Evolutionary conservation across 1,284 basidiomycete species (phyloP).

Genomic region (Leccinum variabile): DNA sequence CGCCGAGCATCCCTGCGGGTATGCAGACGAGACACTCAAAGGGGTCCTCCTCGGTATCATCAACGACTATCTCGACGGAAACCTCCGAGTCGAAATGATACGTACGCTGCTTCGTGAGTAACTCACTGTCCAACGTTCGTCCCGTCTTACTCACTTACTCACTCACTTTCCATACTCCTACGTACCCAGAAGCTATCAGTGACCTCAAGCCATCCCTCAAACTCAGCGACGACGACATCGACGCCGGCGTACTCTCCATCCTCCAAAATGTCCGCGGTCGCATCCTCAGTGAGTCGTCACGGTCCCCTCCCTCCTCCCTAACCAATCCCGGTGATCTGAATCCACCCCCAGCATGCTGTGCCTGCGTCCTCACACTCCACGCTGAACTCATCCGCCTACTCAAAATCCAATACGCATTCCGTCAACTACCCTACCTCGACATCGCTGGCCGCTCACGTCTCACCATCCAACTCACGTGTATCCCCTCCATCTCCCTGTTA

Average conservation of each 20-base stretch:
- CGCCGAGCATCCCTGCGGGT: constrained; percentile 42
- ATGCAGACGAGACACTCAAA: constrained; percentile 76
- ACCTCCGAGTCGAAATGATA: constrained; percentile 67
- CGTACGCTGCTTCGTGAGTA: constrained; percentile 69
- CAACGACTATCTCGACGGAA: constrained; percentile 81
- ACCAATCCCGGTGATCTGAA: constrained; percentile 1
- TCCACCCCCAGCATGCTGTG: constrained; percentile 57
- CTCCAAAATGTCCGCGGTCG: constrained; percentile 66
- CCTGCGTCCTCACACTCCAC: constrained; percentile 73
- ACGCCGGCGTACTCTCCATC: constrained; percentile 57
- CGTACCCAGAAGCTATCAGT: constrained; percentile 54
- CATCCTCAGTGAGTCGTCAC: constrained; percentile 57
- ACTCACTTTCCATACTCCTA: not conserved
- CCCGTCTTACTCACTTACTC: not conserved
- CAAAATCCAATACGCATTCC: constrained; percentile 76
- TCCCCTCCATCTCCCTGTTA: constrained; percentile 75
- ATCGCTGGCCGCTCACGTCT: constrained; percentile 74
- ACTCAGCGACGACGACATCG: constrained; percentile 70
- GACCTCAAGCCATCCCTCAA: constrained; percentile 70
- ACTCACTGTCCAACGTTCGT: not conserved
- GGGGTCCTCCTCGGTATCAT: constrained; percentile 73
- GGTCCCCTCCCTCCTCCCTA: not conserved
- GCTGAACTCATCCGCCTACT: constrained; percentile 71
- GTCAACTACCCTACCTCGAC: constrained; percentile 76
- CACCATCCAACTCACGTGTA: constrained; percentile 77